These are phyloP conservation scores for Ustilago loliicola DNA, from an alignment of 1,284 basidiomycete species.

Conservation along the genomic window DNA sequence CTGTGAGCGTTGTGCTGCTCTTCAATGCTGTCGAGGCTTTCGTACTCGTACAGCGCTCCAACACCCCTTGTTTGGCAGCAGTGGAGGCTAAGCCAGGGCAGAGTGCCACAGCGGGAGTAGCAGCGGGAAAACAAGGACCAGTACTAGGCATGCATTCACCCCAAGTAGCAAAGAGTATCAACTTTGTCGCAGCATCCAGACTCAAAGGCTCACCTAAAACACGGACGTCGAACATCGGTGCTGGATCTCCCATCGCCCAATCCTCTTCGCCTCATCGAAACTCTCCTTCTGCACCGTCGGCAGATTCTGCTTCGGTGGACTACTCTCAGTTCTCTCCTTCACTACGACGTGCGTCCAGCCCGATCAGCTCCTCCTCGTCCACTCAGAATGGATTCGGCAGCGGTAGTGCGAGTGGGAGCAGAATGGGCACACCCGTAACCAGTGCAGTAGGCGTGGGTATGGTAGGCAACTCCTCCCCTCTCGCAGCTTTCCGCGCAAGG, in stretches of 20 bases:
- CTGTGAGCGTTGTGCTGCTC: constrained; percentile 35
- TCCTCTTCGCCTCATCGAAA: background rate
- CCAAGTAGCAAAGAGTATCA: constrained; percentile 32
- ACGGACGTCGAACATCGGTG: constrained; percentile 27
- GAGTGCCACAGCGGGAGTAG: background rate
- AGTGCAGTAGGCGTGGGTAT: background rate
- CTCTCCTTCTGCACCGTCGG: background rate
- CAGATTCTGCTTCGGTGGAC: constrained; percentile 11
- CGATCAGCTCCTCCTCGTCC: constrained; percentile 3
- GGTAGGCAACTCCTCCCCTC: constrained; percentile 72
- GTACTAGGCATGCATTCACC: constrained; percentile 44
- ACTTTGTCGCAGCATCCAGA: constrained; percentile 47
- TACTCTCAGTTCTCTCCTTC: constrained; percentile 48
- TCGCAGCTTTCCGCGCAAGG: constrained; percentile 76
- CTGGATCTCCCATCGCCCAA: constrained; percentile 42
- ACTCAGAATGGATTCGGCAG: constrained; percentile 10
- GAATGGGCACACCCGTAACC: background rate
- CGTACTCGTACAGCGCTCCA: constrained; percentile 18
- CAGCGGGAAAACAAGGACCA: background rate
- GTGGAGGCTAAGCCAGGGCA: too few relatives aligned
- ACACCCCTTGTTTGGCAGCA: background rate
- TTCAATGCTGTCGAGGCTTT: constrained; percentile 47
- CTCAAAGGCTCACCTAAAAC: constrained; percentile 50
- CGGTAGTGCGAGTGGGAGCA: background rate
- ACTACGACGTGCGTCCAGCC: constrained; percentile 11